phyloP scores from a whole-genome alignment of 306 rosid species.

The Gleditsia sinensis region DNA sequence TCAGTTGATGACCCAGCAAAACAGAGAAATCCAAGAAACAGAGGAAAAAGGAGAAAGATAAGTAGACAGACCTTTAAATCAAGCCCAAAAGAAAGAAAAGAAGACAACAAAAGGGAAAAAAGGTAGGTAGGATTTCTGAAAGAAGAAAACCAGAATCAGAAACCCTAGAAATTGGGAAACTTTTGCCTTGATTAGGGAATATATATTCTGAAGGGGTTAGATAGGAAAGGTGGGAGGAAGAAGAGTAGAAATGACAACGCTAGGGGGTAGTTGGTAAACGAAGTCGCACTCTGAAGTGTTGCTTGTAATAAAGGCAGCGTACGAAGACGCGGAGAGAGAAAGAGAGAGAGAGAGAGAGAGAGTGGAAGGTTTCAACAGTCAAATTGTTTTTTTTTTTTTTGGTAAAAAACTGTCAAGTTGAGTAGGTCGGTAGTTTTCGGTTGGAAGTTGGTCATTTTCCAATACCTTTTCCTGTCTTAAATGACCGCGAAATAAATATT shows the following conservation, averaged over 20 bases:
- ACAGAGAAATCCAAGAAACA: constrained; percentile 10
- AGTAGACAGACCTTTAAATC: constrained; percentile 24
- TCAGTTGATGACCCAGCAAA: not conserved
- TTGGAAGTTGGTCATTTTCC: constrained; percentile 40
- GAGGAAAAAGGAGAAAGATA: too few species aligned
- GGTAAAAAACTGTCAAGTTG: too few species aligned
- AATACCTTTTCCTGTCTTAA: too few species aligned
- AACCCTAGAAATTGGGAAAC: constrained; percentile 38
- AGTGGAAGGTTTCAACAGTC: constrained; percentile 15
- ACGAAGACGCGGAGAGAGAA: not conserved
- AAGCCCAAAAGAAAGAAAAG: not conserved
- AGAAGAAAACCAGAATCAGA: not conserved
- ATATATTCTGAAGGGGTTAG: too few species aligned
- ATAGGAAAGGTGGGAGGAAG: constrained; percentile 18
- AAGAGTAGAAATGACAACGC: constrained; percentile 38
- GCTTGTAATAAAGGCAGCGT: too few species aligned
- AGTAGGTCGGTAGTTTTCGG: constrained; percentile 22
- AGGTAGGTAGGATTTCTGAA: not conserved
- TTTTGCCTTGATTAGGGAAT: too few species aligned
- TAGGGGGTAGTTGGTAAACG: not conserved
- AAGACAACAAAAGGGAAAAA: not conserved
- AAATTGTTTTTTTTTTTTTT: too few species aligned
- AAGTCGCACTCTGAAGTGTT: too few species aligned
- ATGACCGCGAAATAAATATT: too few species aligned
- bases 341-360: not conserved